Conservation (phyloP, 1,284 basidiomycete species). For the Malassezia sympodialis region DNA sequence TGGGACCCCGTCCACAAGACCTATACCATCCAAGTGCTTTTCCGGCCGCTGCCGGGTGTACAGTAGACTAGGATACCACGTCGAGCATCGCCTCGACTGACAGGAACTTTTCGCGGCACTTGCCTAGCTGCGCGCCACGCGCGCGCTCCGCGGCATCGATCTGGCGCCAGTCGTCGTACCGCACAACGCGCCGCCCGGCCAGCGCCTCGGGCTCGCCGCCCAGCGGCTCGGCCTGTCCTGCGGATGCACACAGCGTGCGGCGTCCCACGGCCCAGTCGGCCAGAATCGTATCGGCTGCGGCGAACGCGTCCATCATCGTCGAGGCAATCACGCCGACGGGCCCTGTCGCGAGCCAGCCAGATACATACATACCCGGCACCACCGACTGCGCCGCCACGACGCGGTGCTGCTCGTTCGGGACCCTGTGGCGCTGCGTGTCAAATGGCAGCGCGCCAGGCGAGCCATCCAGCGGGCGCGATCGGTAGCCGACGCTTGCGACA, state of each 20-base stretch:
- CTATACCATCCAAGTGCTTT: constrained; percentile 39
- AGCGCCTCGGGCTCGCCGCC: constrained; percentile 16
- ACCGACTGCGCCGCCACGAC: constrained; percentile 3
- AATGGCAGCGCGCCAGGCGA: constrained; percentile 11
- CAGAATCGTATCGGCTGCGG: constrained; percentile 62
- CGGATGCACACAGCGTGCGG: neutral
- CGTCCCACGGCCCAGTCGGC: constrained; percentile 50
- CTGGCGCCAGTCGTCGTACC: constrained; percentile 61
- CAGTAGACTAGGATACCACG: constrained; percentile 5
- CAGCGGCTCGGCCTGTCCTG: neutral
- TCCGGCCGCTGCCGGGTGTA: constrained; percentile 17
- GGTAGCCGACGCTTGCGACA: constrained; percentile 79
- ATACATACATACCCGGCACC: constrained; percentile 67
- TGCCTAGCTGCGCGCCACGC: constrained; percentile 56
- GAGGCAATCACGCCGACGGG: constrained; percentile 83
- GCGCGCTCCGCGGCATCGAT: constrained; percentile 61
- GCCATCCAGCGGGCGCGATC: constrained; percentile 56
- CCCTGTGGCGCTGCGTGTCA: constrained; percentile 12
- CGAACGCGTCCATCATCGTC: constrained; percentile 88
- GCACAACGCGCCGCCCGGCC: constrained; percentile 50
- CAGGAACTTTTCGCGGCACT: constrained; percentile 65
- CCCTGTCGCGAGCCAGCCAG: constrained; percentile 86
- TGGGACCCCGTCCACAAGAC: constrained; percentile 41
- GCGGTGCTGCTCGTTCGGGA: constrained; percentile 22
- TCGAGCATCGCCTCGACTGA: constrained; percentile 17